Evolutionary conservation across 345 rosid species (phyloP), one percentile per base, ranked within the genome.

Genomic region (Bruguiera sexangula): DNA sequence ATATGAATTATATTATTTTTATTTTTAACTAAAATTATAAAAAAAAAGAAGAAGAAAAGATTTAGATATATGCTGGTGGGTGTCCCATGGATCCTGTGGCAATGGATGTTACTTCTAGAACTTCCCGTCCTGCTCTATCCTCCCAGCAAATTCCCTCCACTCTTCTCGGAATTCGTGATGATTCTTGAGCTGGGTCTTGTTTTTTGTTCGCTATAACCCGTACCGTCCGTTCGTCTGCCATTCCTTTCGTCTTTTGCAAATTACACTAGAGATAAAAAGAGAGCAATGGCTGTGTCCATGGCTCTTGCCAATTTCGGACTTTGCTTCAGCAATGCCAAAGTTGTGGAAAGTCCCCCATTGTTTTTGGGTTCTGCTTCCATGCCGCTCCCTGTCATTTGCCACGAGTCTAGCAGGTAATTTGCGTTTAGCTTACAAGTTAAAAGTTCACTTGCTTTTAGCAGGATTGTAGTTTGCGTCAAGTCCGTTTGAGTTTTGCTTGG

Each of bases 211-310:
- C 21, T 53, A n/a, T 13, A 37, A 48, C 1, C 39, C 54, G 10
- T 51, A 43, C 16, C 7, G 21, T 11, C 29, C n/a, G 31, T 61
- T 26, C 50, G 66, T 21, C 3, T 57, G 32, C 32, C 46, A 3
- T n/a, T 21, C n/a, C 34, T 20, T 18, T 34, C 22, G 46, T 11
- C 8, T 21, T 66, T 52, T 64, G 3, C 16, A 26, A 56, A 22
- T 6, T 43, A 43, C 18, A 15, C 29, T 3, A 32, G 37, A 53
- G 20, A 26, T 31, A 65, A 21, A 31, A 19, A 52, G 18, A 21
- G 50, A 66, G 26, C 59, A 4, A 84, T 85, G 87, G 81, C 84
- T 68, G 74, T 70, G 31, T 61, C 88, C 60, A 69, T 86, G 85
- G 85, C 88, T 21, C 80, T 84, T 27, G 76, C 84, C 31, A 77